Base-by-base conservation (phyloP, 371 early-diverging fungal species). In the Gilbertella persicaria region DNA sequence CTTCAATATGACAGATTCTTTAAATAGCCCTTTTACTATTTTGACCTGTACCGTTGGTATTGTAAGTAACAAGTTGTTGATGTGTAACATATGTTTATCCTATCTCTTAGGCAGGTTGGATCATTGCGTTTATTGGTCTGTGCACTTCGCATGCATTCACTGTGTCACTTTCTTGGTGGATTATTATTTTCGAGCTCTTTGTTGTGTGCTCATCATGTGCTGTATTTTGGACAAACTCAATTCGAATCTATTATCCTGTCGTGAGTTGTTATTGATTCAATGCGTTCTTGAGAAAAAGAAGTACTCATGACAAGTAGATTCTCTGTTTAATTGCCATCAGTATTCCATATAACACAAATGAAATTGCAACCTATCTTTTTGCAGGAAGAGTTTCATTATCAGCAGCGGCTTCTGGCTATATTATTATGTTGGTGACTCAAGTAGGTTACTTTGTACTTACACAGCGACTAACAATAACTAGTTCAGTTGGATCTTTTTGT, bases 91-190 rank as follows among this genome's bases (percentile, higher is more conserved):
- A 24, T 38, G 19, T 25, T 44, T 38, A 16, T 47, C 10, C 33
- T 19, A 33, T 17, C 9, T 9, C 16, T 43, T 44, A 73, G 74
- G 56, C 65, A 45, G 76, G 72, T 9, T 75, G 76, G 76, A 26
- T 67, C 3, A 41, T 69, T 36, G 49, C 66, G n/a, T 72, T 75
- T 59, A 46, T 58, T 23, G 69, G 72, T 26, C 55, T 75, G 29
- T 72, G 72, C 51, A 52, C 58, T n/a, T 58, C 72, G 5, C 56
- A 41, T 21, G 13, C 48, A 19, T 45, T 40, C 35, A 54, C 53
- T 38, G 46, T 48, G 16, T 23, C 57, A 1, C 25, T 64, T 16
- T 72, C 72, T 16, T 75, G 76, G 76, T 75, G 72, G 66, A 53
- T 66, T 35, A 51, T 61, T 16, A 47, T 55, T 1, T 71, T 55